These are phyloP conservation scores for Hypericum androsaemum DNA, from an alignment of 345 rosid genomes.

Conservation along the genomic window DNA sequence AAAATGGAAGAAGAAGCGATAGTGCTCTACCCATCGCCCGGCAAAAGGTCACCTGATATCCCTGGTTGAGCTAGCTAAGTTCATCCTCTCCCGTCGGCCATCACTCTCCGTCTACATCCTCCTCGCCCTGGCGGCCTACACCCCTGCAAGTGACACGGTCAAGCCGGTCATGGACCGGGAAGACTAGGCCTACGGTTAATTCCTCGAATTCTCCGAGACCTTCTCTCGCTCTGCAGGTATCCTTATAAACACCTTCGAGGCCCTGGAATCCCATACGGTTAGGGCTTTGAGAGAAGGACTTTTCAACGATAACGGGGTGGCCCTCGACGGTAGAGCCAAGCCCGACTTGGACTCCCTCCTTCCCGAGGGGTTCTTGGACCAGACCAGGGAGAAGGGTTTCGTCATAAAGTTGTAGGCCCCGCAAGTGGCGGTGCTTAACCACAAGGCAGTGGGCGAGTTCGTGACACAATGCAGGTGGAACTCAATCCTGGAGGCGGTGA, in stretches of 20 bases:
- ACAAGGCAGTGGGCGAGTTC: no score
- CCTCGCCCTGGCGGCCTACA: conserved; percentile 28
- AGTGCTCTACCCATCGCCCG: conserved; percentile 54
- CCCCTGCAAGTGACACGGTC: no score
- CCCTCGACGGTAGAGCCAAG: no score
- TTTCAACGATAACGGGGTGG: no score
- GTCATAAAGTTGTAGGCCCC: no score
- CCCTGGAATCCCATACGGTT: conserved; percentile 33
- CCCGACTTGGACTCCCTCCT: no score
- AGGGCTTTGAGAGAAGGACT: conserved; percentile 35
- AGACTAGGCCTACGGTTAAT: conserved; percentile 19
- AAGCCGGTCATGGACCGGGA: no score
- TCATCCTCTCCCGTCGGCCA: conserved; percentile 33
- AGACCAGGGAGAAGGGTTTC: no score
- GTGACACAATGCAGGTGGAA: not conserved
- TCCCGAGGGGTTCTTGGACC: no score
- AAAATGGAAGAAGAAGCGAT: conserved; percentile 23
- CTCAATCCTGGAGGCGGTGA: not conserved
- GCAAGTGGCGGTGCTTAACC: no score
- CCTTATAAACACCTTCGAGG: conserved; percentile 43
- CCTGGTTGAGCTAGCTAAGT: conserved; percentile 63
- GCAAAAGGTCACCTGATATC: conserved; percentile 58
- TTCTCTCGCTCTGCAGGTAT: conserved; percentile 32
- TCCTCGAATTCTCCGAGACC: conserved; percentile 7
- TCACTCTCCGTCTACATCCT: conserved; percentile 46